Evolutionary conservation across 75 land plant genomes (phyloP), one percentile per base, ranked within the genome.

Genomic region (Azolla pinnata): DNA sequence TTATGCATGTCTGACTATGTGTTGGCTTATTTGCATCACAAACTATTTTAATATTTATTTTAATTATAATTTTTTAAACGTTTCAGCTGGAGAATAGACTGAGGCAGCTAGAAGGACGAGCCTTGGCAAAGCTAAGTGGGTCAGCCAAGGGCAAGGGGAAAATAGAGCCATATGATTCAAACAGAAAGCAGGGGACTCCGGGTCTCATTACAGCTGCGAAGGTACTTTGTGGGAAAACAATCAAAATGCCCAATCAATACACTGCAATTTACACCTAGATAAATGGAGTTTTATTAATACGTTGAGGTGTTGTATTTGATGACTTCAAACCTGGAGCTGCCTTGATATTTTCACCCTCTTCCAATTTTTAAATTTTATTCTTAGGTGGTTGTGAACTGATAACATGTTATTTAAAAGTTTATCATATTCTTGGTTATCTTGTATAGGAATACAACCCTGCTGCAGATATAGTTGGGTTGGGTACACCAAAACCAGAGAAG

Each of bases 401-500:
- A 8, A 4, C 0, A 12, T 42, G 16, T n/a, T 17, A 33, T 14
- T 42, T 1, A 44, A 56, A 49, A 51, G 18, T 5, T 27, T 1
- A 0, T 31, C 14, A 33, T 24, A 1, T 31, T 16, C 4, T 33
- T 45, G 18, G 2, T 67, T 64, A 29, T 31, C 52, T 17, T 20
- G 30, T 84, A 71, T 62, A 92, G 96, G 69, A 84, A 23, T 93
- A 93, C 40, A 90, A 90, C 68, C 81, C 92, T 28, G 67, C 92
- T 49, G 77, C 92, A 7, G 97, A 90, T 66, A 57, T 78, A 21
- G 62, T 90, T 50, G 81, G 67, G 3, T 31, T 57, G 45, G 20
- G 29, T 0, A 21, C 38, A 12, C 31, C 62, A 42, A 19, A 21
- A 35, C 5, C 33, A 20, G 56, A 61, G 33, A 73, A 73, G 59